A percentile compares a stretch with the other conserved stretches of the same genome.
Evolutionary conservation across 1,139 yeast species (phyloP).

Genomic region (Geotrichum citri-aurantii): DNA sequence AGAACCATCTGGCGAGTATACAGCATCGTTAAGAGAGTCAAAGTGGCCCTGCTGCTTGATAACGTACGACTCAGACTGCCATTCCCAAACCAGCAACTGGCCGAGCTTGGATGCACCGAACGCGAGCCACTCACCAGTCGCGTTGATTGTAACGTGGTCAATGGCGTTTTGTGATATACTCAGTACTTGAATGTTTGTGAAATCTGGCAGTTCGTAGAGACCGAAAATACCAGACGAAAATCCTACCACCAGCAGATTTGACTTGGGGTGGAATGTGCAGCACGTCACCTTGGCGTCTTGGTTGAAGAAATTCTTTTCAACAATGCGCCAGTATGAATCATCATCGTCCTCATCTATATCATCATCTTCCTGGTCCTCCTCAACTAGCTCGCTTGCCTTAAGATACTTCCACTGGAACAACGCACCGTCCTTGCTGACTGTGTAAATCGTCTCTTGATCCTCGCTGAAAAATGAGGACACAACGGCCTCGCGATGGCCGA

Average conservation of each 20-base stretch:
- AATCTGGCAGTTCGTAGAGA: constrained; percentile 78
- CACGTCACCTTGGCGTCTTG: constrained; percentile 67
- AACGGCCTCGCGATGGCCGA: constrained; percentile 91
- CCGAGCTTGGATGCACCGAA: constrained; percentile 89
- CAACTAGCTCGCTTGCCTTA: constrained; percentile 44
- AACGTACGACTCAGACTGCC: constrained; percentile 97
- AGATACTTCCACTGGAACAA: constrained; percentile 86
- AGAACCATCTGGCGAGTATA: constrained; percentile 94
- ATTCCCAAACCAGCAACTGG: constrained; percentile 93
- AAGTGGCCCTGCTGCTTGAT: constrained; percentile 96
- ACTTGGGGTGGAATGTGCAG: constrained; percentile 71
- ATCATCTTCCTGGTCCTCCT: constrained; percentile 39
- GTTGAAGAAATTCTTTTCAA: constrained; percentile 63
- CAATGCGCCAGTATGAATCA: constrained; percentile 68
- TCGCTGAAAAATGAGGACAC: constrained; percentile 79
- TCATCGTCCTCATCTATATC: constrained; percentile 25
- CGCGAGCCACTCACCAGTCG: constrained; percentile 94
- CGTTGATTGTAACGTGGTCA: constrained; percentile 72
- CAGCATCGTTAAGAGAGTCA: constrained; percentile 76
- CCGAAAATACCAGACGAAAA: constrained; percentile 87
- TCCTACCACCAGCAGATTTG: constrained; percentile 80
- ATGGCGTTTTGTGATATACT: constrained; percentile 91
- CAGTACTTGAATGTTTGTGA: constrained; percentile 73
- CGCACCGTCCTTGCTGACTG: constrained; percentile 93
- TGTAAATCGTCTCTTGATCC: constrained; percentile 82